Base-by-base conservation (phyloP, 441 rosid species). In the Pelargonium fulgidum region DNA sequence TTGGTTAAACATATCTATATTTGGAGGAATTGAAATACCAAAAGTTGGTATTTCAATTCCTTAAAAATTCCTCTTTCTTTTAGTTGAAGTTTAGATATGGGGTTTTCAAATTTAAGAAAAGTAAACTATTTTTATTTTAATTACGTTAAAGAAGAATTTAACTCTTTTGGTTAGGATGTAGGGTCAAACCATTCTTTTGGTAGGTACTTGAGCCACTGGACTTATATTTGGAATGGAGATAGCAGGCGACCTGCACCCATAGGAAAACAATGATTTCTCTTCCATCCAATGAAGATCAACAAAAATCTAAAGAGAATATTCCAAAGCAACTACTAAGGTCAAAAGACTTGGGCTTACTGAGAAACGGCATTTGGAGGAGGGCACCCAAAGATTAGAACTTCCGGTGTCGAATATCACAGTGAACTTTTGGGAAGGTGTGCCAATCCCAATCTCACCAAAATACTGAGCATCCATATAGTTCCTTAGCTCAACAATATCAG, bases 331-430 rank as follows among this genome's bases (percentile, higher is more conserved):
- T 54, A 17, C 59, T n/a, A 14, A 52, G 59, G 17, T 52, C 59
- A 54, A 54, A 54, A 54, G 13, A 29, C 36, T 29, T 54, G 66
- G 41, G 67, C 79, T 64, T 71, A 87, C 92, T 68, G 92, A 87
- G 72, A 84, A 78, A 75, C 83, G 77, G 67, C 92, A 87, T 75
- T 85, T 81, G 3, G 77, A 36, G 19, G 92, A 87, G 63, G 92
- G 90, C 14, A 87, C 83, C 90, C 92, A 87, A n/a, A 87, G 86
- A 72, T 87, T 87, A 22, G 92, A 84, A 70, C 92, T 87, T 62
- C 92, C 90, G 0, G 90, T 87, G 72, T 87, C 88, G 77, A 87
- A 87, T 76, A 87, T 77, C 20, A 84, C 92, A 24, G 87, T 83
- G 77, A 87, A 87, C 67, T 76, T 87, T 61, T 87, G 90, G 41